phyloP scores from a whole-genome alignment of 2,329 filamentous ascomycete species.

The Trichoderma afroharzianum region DNA sequence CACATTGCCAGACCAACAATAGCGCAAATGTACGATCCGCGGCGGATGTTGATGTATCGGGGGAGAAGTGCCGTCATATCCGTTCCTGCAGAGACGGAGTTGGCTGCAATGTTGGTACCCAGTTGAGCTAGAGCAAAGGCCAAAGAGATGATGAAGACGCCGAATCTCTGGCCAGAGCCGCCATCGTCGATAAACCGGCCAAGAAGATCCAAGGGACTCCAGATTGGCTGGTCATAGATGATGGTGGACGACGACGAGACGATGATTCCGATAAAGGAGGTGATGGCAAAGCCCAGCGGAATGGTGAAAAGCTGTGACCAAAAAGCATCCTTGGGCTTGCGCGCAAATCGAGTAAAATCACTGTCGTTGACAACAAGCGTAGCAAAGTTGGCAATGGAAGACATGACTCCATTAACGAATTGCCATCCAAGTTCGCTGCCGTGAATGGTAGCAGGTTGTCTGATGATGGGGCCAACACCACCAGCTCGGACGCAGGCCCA shows the following conservation, averaged over 20 bases:
- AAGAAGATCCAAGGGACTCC: constrained; percentile 69
- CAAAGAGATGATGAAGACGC: constrained; percentile 68
- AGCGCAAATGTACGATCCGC: constrained; percentile 83
- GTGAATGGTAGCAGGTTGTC: constrained; percentile 58
- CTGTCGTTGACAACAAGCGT: constrained; percentile 80
- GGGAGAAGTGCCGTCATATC: constrained; percentile 79
- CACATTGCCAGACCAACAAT: constrained; percentile 78
- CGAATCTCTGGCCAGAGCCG: constrained; percentile 64
- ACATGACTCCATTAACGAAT: constrained; percentile 83
- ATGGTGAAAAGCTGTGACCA: constrained; percentile 78
- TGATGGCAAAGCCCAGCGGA: constrained; percentile 68
- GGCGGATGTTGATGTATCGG: constrained; percentile 77
- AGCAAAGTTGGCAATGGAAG: constrained; percentile 84
- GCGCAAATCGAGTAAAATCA: constrained; percentile 81
- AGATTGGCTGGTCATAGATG: constrained; percentile 64
- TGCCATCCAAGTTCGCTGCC: constrained; percentile 75
- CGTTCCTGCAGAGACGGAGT: constrained; percentile 78
- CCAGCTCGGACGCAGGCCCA: constrained; percentile 81
- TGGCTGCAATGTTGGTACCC: constrained; percentile 84
- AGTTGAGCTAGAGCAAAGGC: constrained; percentile 77
- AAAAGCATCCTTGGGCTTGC: constrained; percentile 69
- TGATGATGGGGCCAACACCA: constrained; percentile 78
- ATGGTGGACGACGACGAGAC: constrained; percentile 70
- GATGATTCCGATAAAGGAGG: constrained; percentile 79
- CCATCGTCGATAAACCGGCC: constrained; percentile 66